Evolutionary conservation across 106 monocot species (phyloP).

Genomic region (Dioscorea alata): DNA sequence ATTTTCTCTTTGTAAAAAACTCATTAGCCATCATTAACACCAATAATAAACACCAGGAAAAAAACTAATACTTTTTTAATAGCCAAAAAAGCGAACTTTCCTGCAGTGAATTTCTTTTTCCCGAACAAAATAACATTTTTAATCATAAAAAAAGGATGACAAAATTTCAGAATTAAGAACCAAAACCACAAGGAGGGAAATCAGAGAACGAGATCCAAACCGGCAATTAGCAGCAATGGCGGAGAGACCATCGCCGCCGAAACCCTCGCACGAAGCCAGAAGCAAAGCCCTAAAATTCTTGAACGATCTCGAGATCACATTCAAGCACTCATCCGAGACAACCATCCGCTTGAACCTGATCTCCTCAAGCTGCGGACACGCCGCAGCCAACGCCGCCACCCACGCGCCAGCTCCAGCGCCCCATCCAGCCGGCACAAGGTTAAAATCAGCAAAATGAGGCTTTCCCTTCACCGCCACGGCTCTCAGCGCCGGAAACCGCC

Average conservation of each 20-base stretch:
- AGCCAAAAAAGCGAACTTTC: not conserved
- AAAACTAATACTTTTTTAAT: not conserved
- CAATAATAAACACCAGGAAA: not conserved
- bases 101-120: too few relatives aligned
- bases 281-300: slow-evolving; percentile 42
- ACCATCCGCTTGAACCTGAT: slow-evolving; percentile 83
- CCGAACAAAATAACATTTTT: not conserved
- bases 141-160: not conserved
- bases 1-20: not conserved
- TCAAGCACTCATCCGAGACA: slow-evolving; percentile 76
- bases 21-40: too few relatives aligned
- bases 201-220: slow-evolving; percentile 11
- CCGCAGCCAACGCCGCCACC: slow-evolving; percentile 61
- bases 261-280: slow-evolving; percentile 70
- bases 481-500: slow-evolving; percentile 46
- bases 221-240: slow-evolving; percentile 69
- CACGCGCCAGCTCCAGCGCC: slow-evolving; percentile 64
- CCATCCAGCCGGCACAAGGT: slow-evolving; percentile 74
- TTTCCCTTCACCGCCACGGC: slow-evolving; percentile 66
- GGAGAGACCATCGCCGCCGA: slow-evolving; percentile 65
- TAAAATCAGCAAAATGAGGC: slow-evolving; percentile 93
- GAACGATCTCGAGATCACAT: slow-evolving; percentile 51
- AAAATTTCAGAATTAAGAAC: too few relatives aligned
- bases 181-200: too few relatives aligned
- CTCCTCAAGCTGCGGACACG: slow-evolving; percentile 73